A percentile compares a stretch with the other conserved stretches of the same genome.
phyloP scores from a whole-genome alignment of 805 yeast species.

The Sugiyamaella chiloensis region DNA sequence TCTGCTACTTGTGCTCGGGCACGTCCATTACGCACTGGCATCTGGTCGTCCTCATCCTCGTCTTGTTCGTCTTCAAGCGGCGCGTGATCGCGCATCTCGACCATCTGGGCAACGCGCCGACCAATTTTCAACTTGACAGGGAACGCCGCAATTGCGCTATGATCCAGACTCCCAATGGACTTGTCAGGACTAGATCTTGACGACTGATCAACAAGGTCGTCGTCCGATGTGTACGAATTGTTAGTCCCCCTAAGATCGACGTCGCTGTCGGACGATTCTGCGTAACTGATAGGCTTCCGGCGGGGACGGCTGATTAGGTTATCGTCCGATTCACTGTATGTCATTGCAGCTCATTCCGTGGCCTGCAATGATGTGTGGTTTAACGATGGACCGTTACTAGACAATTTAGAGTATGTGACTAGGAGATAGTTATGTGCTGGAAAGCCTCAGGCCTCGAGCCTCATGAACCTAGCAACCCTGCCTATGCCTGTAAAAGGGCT shows the following conservation, averaged over 20 bases:
- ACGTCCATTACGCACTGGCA: too few relatives aligned
- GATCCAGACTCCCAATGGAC: neutral
- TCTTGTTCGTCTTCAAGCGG: constrained; percentile 4
- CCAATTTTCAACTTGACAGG: constrained; percentile 24
- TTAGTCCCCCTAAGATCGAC: too few relatives aligned
- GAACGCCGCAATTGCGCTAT: neutral
- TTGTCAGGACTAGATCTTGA: too few relatives aligned
- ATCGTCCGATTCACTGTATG: constrained; percentile 2
- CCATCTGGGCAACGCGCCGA: constrained; percentile 12
- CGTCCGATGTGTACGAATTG: too few relatives aligned
- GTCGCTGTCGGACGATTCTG: neutral
- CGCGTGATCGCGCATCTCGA: constrained; percentile 13
- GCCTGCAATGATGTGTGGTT: too few relatives aligned
- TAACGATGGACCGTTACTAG: too few relatives aligned
- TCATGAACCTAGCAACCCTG: too few relatives aligned
- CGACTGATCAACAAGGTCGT: neutral
- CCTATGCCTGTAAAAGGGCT: too few relatives aligned
- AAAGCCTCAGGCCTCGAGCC: too few relatives aligned
- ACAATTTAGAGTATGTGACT: too few relatives aligned
- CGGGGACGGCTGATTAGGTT: neutral
- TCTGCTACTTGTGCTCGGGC: neutral
- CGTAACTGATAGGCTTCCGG: neutral
- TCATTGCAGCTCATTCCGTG: constrained; percentile 3
- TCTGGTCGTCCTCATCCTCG: constrained; percentile 16
- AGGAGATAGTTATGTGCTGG: too few relatives aligned